These are phyloP conservation scores for Vitis hybrid DNA, from an alignment of 177 flowering plant genomes.

Conservation along the genomic window DNA sequence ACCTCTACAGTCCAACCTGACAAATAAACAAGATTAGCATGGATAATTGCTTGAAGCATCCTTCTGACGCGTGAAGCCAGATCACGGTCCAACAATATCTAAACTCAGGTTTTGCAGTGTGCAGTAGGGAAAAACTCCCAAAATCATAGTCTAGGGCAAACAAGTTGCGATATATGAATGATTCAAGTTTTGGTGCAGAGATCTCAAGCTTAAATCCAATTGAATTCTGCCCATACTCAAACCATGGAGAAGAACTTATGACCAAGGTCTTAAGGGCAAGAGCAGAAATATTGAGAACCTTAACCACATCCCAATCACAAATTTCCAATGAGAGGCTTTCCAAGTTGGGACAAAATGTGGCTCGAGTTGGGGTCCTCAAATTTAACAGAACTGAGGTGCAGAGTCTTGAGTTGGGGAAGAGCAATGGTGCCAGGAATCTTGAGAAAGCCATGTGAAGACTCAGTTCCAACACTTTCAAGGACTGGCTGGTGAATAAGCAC, in stretches of 20 bases:
- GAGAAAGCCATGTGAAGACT: background rate
- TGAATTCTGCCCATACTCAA: background rate
- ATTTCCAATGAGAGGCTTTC: background rate
- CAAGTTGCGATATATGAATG: background rate
- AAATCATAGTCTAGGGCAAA: background rate
- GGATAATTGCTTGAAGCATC: background rate
- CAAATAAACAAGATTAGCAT: background rate
- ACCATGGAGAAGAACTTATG: background rate
- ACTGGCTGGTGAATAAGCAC: background rate
- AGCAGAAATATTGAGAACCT: background rate
- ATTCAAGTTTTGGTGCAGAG: constrained; percentile 2
- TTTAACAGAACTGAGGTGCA: background rate
- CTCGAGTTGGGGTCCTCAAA: background rate
- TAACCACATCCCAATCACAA: background rate
- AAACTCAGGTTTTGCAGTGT: background rate
- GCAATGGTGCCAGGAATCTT: background rate
- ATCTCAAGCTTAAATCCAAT: background rate
- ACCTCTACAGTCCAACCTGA: background rate
- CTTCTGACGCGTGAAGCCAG: background rate
- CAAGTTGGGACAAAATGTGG: background rate
- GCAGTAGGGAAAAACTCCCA: background rate
- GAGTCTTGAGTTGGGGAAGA: constrained; percentile 6
- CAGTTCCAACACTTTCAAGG: background rate
- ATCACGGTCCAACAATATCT: background rate
- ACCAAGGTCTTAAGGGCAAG: background rate